Evolutionary conservation across 73 alveolate species (phyloP), one percentile per base, ranked within the genome.

Genomic region (Urostyla sp.): DNA sequence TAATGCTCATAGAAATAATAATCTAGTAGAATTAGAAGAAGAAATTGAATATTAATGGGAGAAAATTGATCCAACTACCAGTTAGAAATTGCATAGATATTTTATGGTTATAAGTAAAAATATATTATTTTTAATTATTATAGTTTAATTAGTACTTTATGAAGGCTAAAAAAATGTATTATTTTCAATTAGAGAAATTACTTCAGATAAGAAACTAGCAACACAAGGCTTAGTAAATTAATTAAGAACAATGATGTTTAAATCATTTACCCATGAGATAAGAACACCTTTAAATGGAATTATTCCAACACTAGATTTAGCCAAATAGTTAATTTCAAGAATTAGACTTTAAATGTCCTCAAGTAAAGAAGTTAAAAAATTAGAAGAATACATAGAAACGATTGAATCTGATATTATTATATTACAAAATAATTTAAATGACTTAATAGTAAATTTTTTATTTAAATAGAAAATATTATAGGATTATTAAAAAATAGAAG

Each of bases 191-290:
- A 69, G 69, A 34, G 83, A 69, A 7, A 48, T 48, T 13, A 69
- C 83, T 48, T 37, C 44, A 30, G 83, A 69, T 30, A 69, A 69
- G 69, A 69, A 69, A 30, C 49, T n/a, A 31, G 24, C 49, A 32
- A 69, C 44, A 31, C 37, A 69, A 32, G 34, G 69, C 27, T 31
- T 69, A 16, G 40, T 69, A 0, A 20, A 38, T 5, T 5, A 44
- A 37, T 24, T 69, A 23, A 69, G 83, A 48, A 69, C 44, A 26
- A 69, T 69, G 83, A 69, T 69, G 83, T 69, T 69, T 32, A 69
- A 69, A 23, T 69, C 83, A 16, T 69, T 69, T 35, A 69, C 83
- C 11, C 83, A 69, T 69, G 83, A 69, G 55, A 69, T 69, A 6
- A 69, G 49, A 32, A 69, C 83, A 4, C 83, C 83, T 5, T 31